phyloP scores from a whole-genome alignment of 2,329 filamentous ascomycete genomes.

The Cryphonectria japonica region DNA sequence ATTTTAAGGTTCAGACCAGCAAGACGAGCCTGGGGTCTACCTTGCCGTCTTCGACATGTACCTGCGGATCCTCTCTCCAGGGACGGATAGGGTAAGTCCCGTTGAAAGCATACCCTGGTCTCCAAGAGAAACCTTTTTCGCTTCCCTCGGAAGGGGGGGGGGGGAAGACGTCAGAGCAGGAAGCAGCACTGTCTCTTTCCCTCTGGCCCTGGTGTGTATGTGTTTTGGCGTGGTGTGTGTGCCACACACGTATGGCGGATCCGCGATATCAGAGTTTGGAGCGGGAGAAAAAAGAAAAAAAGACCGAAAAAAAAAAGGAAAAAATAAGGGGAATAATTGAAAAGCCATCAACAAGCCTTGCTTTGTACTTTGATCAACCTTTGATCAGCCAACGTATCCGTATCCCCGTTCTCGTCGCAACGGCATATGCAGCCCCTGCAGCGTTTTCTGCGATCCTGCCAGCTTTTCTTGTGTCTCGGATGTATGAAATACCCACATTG shows the following conservation, averaged over 20 bases:
- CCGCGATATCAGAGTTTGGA: conserved; percentile 23
- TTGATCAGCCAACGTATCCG: not conserved
- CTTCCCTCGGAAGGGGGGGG: conserved; percentile 22
- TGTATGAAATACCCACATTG: conserved; percentile 23
- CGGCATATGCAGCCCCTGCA: conserved; percentile 25
- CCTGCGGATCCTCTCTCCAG: conserved; percentile 10
- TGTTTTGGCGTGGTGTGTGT: not conserved
- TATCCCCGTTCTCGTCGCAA: conserved; percentile 12
- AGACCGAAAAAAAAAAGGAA: no score
- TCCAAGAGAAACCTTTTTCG: conserved; percentile 4
- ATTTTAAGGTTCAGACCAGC: conserved; percentile 24
- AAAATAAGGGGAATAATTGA: not conserved
- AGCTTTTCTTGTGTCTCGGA: conserved; percentile 24
- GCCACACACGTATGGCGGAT: conserved; percentile 20
- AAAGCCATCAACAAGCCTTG: not conserved
- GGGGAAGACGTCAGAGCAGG: conserved; percentile 17
- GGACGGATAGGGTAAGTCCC: conserved; percentile 21
- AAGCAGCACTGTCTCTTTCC: not conserved
- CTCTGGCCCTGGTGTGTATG: conserved; percentile 1
- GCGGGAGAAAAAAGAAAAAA: not conserved
- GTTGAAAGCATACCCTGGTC: conserved; percentile 18
- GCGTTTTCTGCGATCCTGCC: conserved; percentile 21
- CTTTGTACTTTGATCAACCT: not conserved
- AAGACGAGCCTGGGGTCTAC: conserved; percentile 17
- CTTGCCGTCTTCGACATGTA: conserved; percentile 21